Percentiles rank a stretch among this genome's conserved stretches.
phyloP scores from a whole-genome alignment of 2,329 filamentous ascomycete genomes.

The Cercospora brassicicola region DNA sequence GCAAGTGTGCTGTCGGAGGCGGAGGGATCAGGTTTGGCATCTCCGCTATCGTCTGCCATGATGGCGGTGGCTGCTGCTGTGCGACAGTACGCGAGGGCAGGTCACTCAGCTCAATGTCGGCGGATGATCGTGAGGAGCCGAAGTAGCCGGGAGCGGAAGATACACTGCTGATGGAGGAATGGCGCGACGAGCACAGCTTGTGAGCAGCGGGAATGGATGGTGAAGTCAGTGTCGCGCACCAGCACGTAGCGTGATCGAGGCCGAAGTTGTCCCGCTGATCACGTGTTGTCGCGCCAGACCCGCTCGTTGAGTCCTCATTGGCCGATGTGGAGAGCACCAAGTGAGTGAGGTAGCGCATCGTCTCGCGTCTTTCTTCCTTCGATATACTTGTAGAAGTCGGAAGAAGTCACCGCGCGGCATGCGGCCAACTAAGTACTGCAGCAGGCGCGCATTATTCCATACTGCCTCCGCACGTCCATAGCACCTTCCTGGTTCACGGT shows the following conservation, averaged over 20 bases:
- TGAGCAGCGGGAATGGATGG: constrained; percentile 8
- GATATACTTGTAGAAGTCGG: neutral
- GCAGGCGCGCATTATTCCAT: neutral
- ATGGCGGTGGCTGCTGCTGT: constrained; percentile 14
- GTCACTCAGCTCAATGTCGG: constrained; percentile 22
- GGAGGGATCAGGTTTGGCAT: constrained; percentile 17
- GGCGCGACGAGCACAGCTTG: neutral
- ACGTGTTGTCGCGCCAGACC: neutral
- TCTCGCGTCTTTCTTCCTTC: neutral
- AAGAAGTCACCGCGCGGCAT: neutral
- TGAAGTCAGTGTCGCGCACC: constrained; percentile 26
- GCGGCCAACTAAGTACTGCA: neutral
- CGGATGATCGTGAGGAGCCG: neutral
- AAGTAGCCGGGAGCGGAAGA: neutral
- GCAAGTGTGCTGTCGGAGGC: constrained; percentile 21
- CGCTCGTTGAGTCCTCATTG: neutral
- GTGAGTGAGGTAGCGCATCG: neutral
- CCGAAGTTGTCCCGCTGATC: constrained; percentile 21
- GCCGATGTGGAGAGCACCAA: neutral
- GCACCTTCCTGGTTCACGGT: neutral
- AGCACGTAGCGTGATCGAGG: constrained; percentile 23
- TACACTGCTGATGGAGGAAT: neutral
- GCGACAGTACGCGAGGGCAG: constrained; percentile 20
- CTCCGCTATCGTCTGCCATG: constrained; percentile 24
- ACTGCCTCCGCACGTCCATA: neutral